Evolutionary conservation across 2,329 filamentous ascomycete species (phyloP).

Genomic region (Arachnopeziza araneosa): DNA sequence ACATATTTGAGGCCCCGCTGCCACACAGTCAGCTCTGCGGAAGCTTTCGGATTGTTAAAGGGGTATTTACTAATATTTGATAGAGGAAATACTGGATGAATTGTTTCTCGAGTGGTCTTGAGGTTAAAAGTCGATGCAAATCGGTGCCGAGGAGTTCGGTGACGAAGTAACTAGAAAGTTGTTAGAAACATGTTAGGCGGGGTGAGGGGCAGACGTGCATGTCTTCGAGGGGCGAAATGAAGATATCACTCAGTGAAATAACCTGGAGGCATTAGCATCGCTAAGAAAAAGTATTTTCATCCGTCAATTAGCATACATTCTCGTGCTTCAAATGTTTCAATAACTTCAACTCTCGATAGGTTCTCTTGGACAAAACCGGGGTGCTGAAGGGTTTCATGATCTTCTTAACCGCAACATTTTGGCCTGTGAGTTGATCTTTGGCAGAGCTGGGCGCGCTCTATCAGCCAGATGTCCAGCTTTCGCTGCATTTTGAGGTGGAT

Average conservation of each 20-base stretch:
- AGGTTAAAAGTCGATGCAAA: slow-evolving; percentile 90
- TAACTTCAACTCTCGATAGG: slow-evolving; percentile 94
- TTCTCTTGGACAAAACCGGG: slow-evolving; percentile 95
- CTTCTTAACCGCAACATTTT: slow-evolving; percentile 98
- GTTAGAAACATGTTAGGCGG: slow-evolving; percentile 19
- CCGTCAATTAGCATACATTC: slow-evolving; percentile 56
- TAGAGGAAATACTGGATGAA: slow-evolving; percentile 99
- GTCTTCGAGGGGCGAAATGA: slow-evolving; percentile 97
- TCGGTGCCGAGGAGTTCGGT: slow-evolving; percentile 97
- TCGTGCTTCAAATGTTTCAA: slow-evolving; percentile 95
- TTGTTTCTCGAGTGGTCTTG: slow-evolving; percentile 94
- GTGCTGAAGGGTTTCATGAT: slow-evolving; percentile 99
- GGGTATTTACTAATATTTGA: slow-evolving; percentile 75
- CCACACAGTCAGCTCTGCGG: slow-evolving; percentile 1
- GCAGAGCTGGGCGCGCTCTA: slow-evolving; percentile 69
- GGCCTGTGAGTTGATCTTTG: slow-evolving; percentile 93
- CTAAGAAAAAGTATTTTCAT: neutral
- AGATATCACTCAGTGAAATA: slow-evolving; percentile 98
- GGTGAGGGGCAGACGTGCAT: slow-evolving; percentile 56
- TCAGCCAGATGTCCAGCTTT: slow-evolving; percentile 7
- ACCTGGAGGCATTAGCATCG: slow-evolving; percentile 50
- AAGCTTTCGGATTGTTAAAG: neutral
- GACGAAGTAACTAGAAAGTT: slow-evolving; percentile 74
- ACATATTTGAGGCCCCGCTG: slow-evolving; percentile 98
- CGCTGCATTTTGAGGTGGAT: slow-evolving; percentile 21